A percentile compares a stretch with the other conserved stretches of the same genome.
Evolutionary conservation across 1,284 basidiomycete species (phyloP).

Genomic region (Puccinia triticina): DNA sequence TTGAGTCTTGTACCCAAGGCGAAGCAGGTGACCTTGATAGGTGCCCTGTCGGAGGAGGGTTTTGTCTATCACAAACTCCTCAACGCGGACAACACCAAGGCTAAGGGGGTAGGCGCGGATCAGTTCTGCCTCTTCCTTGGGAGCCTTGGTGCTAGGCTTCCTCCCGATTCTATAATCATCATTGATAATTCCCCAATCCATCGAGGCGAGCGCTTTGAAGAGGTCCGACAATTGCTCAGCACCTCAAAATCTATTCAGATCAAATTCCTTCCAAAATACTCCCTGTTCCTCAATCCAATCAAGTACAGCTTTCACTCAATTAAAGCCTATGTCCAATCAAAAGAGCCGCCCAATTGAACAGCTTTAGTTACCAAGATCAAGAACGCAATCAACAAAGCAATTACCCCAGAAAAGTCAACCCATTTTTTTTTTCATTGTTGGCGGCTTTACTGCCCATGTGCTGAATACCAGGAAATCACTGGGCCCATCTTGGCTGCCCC

Average conservation of each 20-base stretch:
- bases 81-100: not conserved
- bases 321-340: slow-evolving; percentile 1
- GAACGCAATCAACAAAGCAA: not conserved
- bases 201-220: not conserved
- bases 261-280: slow-evolving; percentile 20
- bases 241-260: too few species aligned
- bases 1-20: slow-evolving; percentile 8
- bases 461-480: not conserved
- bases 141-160: not conserved
- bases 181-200: slow-evolving; percentile 8
- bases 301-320: slow-evolving; percentile 14
- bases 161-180: not conserved
- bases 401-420: not conserved
- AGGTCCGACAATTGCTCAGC: not conserved
- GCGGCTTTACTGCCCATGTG: not conserved
- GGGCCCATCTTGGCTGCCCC: not conserved
- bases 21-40: slow-evolving; percentile 17
- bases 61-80: slow-evolving; percentile 1
- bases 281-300: slow-evolving; percentile 12
- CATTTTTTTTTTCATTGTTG: slow-evolving; percentile 13
- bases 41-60: not conserved
- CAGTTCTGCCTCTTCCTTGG: slow-evolving; percentile 11
- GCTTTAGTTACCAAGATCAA: not conserved
- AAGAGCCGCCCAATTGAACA: not conserved
- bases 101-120: not conserved